phyloP scores from a whole-genome alignment of 352 stramenopile species.

The Pythium phragmitis region DNA sequence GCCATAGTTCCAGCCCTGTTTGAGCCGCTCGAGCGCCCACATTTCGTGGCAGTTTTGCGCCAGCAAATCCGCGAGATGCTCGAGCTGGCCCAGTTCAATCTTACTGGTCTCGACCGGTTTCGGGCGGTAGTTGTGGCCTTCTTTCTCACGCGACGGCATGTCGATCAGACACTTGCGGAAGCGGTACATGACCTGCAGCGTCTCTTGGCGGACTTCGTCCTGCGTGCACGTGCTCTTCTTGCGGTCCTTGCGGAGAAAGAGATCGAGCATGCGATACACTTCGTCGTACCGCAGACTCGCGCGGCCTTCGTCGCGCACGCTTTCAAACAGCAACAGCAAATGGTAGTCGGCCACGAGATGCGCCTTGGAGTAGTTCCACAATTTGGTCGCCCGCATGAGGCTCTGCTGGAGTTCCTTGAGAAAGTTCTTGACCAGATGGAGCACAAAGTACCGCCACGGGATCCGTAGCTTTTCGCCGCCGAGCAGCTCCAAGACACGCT shows the following conservation, averaged over 20 bases:
- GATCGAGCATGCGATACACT: slow-evolving; percentile 81
- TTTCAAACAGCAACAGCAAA: slow-evolving; percentile 75
- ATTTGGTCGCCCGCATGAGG: slow-evolving; percentile 73
- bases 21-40: slow-evolving; percentile 81
- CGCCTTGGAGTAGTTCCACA: slow-evolving; percentile 79
- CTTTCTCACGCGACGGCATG: slow-evolving; percentile 87
- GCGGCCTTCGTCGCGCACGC: slow-evolving; percentile 66
- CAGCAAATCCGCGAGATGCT: slow-evolving; percentile 73
- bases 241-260: slow-evolving; percentile 81
- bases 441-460: slow-evolving; percentile 64
- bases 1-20: slow-evolving; percentile 84
- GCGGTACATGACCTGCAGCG: slow-evolving; percentile 86
- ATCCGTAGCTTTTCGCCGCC: slow-evolving; percentile 83
- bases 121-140: slow-evolving; percentile 84
- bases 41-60: slow-evolving; percentile 87
- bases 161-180: slow-evolving; percentile 88
- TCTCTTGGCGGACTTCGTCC: slow-evolving; percentile 69
- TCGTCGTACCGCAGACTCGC: slow-evolving; percentile 81
- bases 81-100: slow-evolving; percentile 71
- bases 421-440: slow-evolving; percentile 68
- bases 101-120: slow-evolving; percentile 81
- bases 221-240: slow-evolving; percentile 67
- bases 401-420: slow-evolving; percentile 75
- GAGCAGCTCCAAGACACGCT: slow-evolving; percentile 77
- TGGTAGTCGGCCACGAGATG: slow-evolving; percentile 86